These are phyloP conservation scores for Elongisporangium anandrum DNA, from an alignment of 352 stramenopile species.

Conservation along the genomic window DNA sequence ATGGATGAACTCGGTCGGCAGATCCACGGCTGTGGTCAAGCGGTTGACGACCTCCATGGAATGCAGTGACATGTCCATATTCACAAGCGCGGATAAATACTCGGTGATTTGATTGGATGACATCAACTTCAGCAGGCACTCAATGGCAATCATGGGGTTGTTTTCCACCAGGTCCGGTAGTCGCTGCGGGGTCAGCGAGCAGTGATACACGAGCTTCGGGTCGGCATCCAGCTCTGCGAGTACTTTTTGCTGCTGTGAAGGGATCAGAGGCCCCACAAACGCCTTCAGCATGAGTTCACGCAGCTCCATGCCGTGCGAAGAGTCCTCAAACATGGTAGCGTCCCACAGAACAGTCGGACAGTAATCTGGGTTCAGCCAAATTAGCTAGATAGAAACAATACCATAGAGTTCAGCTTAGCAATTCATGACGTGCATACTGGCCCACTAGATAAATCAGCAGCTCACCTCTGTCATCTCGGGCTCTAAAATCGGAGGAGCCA, in stretches of 20 bases:
- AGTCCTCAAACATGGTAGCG: slow-evolving; percentile 78
- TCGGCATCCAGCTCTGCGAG: slow-evolving; percentile 86
- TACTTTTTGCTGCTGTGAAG: slow-evolving; percentile 88
- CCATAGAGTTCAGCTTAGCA: not conserved
- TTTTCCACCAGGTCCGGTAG: slow-evolving; percentile 97
- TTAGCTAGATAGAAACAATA: slow-evolving; percentile 27
- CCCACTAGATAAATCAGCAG: not conserved
- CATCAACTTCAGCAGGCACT: slow-evolving; percentile 93
- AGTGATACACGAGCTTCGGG: slow-evolving; percentile 90
- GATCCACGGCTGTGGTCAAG: slow-evolving; percentile 87
- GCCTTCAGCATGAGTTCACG: slow-evolving; percentile 89
- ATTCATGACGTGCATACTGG: not conserved
- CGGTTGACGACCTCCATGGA: slow-evolving; percentile 98
- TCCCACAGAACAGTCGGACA: slow-evolving; percentile 90
- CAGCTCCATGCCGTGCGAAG: slow-evolving; percentile 80
- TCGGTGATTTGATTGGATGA: slow-evolving; percentile 92
- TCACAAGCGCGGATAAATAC: slow-evolving; percentile 96
- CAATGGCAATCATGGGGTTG: slow-evolving; percentile 97
- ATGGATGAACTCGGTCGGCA: slow-evolving; percentile 98
- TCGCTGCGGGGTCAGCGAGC: slow-evolving; percentile 90
- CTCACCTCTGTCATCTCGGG: slow-evolving; percentile 73
- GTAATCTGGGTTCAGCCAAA: slow-evolving; percentile 92
- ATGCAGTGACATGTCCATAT: slow-evolving; percentile 99
- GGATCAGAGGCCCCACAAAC: slow-evolving; percentile 86
- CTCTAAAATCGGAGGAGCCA: slow-evolving; percentile 77